Evolutionary conservation across 2,329 filamentous ascomycete genomes (phyloP), one percentile per base, ranked within the genome.

Genomic region (Thielaviopsis musarum): DNA sequence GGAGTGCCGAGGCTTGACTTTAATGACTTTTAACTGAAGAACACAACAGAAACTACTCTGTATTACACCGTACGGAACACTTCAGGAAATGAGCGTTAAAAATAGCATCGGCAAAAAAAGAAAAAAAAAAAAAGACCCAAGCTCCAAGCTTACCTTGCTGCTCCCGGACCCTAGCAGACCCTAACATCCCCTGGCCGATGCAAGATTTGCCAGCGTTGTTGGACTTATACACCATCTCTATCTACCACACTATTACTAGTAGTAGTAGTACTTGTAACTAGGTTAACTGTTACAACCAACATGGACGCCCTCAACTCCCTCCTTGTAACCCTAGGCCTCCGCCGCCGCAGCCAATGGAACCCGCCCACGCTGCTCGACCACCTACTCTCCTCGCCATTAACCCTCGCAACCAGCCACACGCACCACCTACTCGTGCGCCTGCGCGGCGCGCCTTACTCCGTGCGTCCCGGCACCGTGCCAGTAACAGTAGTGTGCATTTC

Each of bases 401-500:
- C 81, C 62, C 78, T 80, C 52, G 65, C 87, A 59, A 74, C 85
- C 62, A 75, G 79, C 62, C 74, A 78, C 49, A 67, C 88, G 62
- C 87, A 91, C 71, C 73, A 75, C 61, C 58, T 85, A 54, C 71
- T 91, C 59, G 78, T 85, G 41, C 74, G 75, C 65, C 77, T 95
- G 2, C 85, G 88, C 28, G 84, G 86, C 1, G 70, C 75, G 12
- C 81, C 87, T 0, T 80, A 82, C 64, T 74, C 69, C 17, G 51
- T 58, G 41, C 80, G 83, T 12, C 77, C 81, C 1, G 73, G 74
- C 34, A 73, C 76, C 59, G 74, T 73, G 59, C 74, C 73, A 0
- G 80, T 96, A 67, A 83, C 83, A 62, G 78, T 96, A 26, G 87
- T 96, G 63, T 95, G 88, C 71, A 82, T 96, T 64, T 91, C 89